phyloP scores from a whole-genome alignment of 306 rosid species.

The Pyrus pyrifolia region DNA sequence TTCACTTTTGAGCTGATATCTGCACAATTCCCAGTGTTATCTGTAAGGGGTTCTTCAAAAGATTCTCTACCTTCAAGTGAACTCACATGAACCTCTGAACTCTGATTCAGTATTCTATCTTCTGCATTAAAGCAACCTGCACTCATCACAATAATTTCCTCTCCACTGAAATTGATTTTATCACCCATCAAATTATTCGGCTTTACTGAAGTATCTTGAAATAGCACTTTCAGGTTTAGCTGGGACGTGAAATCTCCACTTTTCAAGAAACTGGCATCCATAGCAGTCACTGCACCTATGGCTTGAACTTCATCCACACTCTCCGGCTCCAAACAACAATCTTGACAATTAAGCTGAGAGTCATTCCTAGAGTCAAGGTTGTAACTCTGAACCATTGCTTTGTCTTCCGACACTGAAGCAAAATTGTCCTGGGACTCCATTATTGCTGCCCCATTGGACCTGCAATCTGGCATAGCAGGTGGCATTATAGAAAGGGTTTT shows the following conservation, averaged over 20 bases:
- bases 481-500: constrained; percentile 4
- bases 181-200: not conserved
- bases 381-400: constrained; percentile 6
- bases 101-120: too few relatives aligned
- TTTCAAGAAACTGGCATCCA: not conserved
- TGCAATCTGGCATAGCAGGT: constrained; percentile 10
- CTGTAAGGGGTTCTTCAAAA: too few relatives aligned
- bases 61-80: too few relatives aligned
- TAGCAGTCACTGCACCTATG: not conserved
- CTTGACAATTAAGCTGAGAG: constrained; percentile 1
- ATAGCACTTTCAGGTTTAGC: constrained; percentile 3
- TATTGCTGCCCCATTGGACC: not conserved
- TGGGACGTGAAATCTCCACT: not conserved
- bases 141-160: too few relatives aligned
- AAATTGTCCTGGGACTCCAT: constrained; percentile 11
- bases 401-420: not conserved
- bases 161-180: not conserved
- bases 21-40: not conserved
- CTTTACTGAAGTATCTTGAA: constrained; percentile 2
- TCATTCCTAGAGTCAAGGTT: constrained; percentile 4
- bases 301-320: constrained; percentile 16
- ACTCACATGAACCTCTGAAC: too few relatives aligned
- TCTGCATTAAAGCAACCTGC: too few relatives aligned
- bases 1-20: not conserved
- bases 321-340: constrained; percentile 9